Conservation (phyloP, 345 rosid genomes). For the Balakata baccata region DNA sequence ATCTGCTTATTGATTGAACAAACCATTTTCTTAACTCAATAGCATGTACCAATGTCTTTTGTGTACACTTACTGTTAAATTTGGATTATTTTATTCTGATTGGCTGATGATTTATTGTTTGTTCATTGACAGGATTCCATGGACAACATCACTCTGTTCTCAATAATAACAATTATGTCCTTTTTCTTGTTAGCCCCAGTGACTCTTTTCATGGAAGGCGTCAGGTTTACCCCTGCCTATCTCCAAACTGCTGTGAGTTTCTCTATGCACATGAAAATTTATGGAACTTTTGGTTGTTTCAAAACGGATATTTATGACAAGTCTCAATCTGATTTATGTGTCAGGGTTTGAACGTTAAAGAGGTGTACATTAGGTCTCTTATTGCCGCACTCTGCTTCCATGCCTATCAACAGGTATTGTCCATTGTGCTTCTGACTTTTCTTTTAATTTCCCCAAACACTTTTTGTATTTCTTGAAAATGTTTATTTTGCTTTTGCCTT, state of each 20-base stretch:
- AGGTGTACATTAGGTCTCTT: slow-evolving; percentile 58
- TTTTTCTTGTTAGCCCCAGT: slow-evolving; percentile 77
- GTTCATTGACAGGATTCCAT: slow-evolving; percentile 62
- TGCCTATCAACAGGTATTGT: slow-evolving; percentile 92
- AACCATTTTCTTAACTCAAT: background rate
- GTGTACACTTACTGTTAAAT: background rate
- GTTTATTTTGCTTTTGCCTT: background rate
- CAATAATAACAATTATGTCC: slow-evolving; percentile 95
- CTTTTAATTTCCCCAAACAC: background rate
- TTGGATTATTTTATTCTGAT: background rate
- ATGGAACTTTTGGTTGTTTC: background rate
- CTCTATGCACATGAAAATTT: background rate
- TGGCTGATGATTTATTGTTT: slow-evolving; percentile 13
- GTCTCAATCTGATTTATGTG: slow-evolving; percentile 13
- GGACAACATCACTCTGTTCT: slow-evolving; percentile 98
- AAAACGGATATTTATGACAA: background rate
- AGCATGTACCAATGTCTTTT: background rate
- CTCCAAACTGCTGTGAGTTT: slow-evolving; percentile 79
- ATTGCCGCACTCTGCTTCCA: slow-evolving; percentile 90
- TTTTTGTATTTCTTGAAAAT: background rate
- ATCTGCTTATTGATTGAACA: slow-evolving; percentile 1
- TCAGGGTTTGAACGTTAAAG: slow-evolving; percentile 74
- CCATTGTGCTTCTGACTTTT: slow-evolving; percentile 1
- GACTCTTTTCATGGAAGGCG: slow-evolving; percentile 75
- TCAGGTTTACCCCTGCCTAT: slow-evolving; percentile 83